These are phyloP conservation scores for Melanopsichium pennsylvanicum DNA, from an alignment of 1,284 basidiomycete genomes.

Conservation along the genomic window DNA sequence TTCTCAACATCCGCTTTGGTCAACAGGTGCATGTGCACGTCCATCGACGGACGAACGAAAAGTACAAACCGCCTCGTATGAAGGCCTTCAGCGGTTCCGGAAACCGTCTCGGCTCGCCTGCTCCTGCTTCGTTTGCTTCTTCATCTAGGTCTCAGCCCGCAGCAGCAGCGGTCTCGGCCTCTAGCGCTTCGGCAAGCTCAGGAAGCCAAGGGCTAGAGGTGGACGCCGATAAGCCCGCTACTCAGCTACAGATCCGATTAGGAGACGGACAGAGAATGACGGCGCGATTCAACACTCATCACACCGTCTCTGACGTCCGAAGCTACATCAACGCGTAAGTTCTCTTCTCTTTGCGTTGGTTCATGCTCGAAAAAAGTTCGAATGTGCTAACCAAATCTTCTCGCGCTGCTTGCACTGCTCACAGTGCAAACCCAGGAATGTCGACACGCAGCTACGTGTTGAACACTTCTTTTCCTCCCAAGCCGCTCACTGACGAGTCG, in stretches of 20 bases:
- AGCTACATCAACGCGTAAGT: slow-evolving; percentile 89
- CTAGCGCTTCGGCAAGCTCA: slow-evolving; percentile 46
- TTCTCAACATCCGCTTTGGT: slow-evolving; percentile 79
- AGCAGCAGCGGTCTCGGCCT: slow-evolving; percentile 60
- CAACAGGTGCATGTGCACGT: slow-evolving; percentile 89
- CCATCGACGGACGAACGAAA: slow-evolving; percentile 76
- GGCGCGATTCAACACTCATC: slow-evolving; percentile 86
- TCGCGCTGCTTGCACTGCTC: not conserved
- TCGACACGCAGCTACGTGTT: slow-evolving; percentile 52
- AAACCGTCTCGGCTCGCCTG: slow-evolving; percentile 76
- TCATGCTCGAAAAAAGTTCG: not conserved
- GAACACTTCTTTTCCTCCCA: slow-evolving; percentile 62
- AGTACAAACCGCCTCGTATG: slow-evolving; percentile 73
- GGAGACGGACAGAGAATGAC: slow-evolving; percentile 89
- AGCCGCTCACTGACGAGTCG: slow-evolving; percentile 58
- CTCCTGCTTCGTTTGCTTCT: slow-evolving; percentile 39
- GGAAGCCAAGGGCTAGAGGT: slow-evolving; percentile 73
- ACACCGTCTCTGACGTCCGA: slow-evolving; percentile 86
- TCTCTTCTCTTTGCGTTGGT: not conserved
- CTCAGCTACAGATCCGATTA: slow-evolving; percentile 87
- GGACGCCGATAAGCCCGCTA: slow-evolving; percentile 80
- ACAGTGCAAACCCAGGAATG: slow-evolving; percentile 58
- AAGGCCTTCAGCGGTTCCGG: slow-evolving; percentile 79
- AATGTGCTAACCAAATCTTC: not conserved
- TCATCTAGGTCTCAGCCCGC: slow-evolving; percentile 44